Percentiles rank a stretch among this genome's conserved stretches.
Conservation (phyloP, 495 filamentous ascomycete genomes). For the Hypoxylon intermedium region DNA sequence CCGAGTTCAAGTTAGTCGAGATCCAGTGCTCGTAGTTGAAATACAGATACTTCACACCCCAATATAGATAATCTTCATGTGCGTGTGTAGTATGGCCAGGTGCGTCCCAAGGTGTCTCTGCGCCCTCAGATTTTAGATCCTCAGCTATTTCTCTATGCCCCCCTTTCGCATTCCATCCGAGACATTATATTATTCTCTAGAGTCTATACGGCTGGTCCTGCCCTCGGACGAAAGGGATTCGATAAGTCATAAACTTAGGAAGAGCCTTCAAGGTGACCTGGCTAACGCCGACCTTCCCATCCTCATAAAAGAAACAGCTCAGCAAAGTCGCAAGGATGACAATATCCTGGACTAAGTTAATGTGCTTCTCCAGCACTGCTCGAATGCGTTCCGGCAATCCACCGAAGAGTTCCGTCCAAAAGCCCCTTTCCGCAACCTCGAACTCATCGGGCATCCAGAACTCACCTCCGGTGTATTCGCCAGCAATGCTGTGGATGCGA, state of each 20-base stretch:
- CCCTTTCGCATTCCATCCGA: no score
- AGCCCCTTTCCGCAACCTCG: constrained; percentile 40
- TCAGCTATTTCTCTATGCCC: no score
- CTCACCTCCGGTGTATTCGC: constrained; percentile 41
- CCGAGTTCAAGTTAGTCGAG: no score
- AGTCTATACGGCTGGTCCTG: constrained; percentile 34
- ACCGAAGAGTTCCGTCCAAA: constrained; percentile 37
- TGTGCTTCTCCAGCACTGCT: constrained; percentile 11
- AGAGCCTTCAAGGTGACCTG: constrained; percentile 25
- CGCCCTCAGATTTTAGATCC: no score
- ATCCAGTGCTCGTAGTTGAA: no score
- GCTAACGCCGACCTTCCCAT: constrained; percentile 27
- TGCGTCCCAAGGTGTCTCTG: no score
- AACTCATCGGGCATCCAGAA: constrained; percentile 45
- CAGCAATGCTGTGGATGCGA: constrained; percentile 44
- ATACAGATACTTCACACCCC: no score
- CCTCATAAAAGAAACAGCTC: constrained; percentile 37
- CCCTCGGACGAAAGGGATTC: constrained; percentile 35
- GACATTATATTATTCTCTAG: no score
- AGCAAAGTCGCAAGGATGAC: constrained; percentile 40
- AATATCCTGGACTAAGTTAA: constrained; percentile 34
- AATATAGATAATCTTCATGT: no score
- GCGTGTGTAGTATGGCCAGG: no score
- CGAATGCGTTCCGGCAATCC: constrained; percentile 30
- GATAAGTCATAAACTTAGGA: constrained; percentile 40